Base-by-base conservation (phyloP, 2,329 filamentous ascomycete genomes). In the Pseudocercospora cruenta region DNA sequence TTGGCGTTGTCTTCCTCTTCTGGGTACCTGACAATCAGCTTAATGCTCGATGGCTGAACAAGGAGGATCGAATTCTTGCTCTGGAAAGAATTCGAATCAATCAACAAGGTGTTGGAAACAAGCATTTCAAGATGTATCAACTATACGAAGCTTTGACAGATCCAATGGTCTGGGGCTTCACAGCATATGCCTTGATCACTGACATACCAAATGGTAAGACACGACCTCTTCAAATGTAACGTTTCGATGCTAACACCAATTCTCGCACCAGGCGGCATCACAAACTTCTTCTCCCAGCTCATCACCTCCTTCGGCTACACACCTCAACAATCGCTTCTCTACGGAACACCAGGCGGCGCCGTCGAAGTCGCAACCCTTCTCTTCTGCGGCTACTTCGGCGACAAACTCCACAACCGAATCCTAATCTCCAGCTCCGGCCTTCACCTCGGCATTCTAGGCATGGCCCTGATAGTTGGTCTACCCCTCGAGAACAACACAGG, bases 21-120 rank as follows among this genome's bases (percentile, higher is more conserved):
- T 71, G 78, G 4, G 77, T 84, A n/a, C 87, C 87, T 0, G 87
- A 89, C 71, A 88, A 82, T 68, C 87, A 88, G 69, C 75, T 88
- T 55, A 88, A 88, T 60, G 85, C 85, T 16, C 80, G 84, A 2
- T 89, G 85, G 83, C 72, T 95, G 26, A 90, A 81, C 7, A 85
- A 89, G 60, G 83, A 87, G 54, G 91, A 94, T 70, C 87, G 87
- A 12, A 76, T 88, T 0, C 82, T 92, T 49, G 90, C 89, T 0
- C 81, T 93, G 26, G 91, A 92, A 69, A 84, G 91, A 0, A 86
- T 94, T 5, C 84, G 91, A 0, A 83, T 87, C 22, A 94, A 94
- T 71, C 88, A 92, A 75, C 91, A 91, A 66, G 91, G 91, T 0
- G 88, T 91, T 16, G 90, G 89, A 1, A 90, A 87, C 67, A 69